Evolutionary conservation across 495 filamentous ascomycete species (phyloP).

Genomic region (Xylaria telfairii): DNA sequence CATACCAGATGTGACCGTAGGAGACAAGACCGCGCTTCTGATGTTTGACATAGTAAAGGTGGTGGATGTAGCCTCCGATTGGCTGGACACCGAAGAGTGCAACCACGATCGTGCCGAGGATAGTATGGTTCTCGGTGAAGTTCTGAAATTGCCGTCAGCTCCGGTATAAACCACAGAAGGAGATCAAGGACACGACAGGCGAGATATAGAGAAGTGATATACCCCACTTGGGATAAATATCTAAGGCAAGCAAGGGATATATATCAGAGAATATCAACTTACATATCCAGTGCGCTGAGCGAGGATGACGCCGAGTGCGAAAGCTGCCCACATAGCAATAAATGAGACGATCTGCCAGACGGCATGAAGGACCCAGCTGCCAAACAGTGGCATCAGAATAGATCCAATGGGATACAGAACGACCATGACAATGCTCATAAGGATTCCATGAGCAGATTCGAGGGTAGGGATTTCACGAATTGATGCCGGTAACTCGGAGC

Average conservation of each 20-base stretch:
- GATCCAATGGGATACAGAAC: conserved; percentile 64
- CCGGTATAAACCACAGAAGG: neutral
- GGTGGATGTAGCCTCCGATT: conserved; percentile 67
- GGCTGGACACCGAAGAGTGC: conserved; percentile 68
- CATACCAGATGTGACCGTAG: conserved; percentile 74
- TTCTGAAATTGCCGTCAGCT: conserved; percentile 39
- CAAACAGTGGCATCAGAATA: conserved; percentile 59
- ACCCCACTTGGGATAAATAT: neutral
- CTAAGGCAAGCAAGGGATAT: neutral
- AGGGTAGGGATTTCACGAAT: conserved; percentile 30
- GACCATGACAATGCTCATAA: conserved; percentile 64
- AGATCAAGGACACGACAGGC: neutral
- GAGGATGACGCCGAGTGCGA: conserved; percentile 65
- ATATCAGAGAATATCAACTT: conserved; percentile 32
- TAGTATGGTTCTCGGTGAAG: conserved; percentile 50
- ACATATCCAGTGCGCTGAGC: conserved; percentile 46
- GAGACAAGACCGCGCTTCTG: conserved; percentile 59
- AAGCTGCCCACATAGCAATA: conserved; percentile 61
- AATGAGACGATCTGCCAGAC: conserved; percentile 64
- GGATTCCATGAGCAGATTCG: conserved; percentile 53
- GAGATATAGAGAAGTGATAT: neutral
- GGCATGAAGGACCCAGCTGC: conserved; percentile 61
- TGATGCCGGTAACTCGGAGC: conserved; percentile 2
- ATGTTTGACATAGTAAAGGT: conserved; percentile 58
- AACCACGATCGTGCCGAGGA: conserved; percentile 66